Evolutionary conservation across 2,329 filamentous ascomycete genomes (phyloP).

Genomic region (Apiospora phragmitis): DNA sequence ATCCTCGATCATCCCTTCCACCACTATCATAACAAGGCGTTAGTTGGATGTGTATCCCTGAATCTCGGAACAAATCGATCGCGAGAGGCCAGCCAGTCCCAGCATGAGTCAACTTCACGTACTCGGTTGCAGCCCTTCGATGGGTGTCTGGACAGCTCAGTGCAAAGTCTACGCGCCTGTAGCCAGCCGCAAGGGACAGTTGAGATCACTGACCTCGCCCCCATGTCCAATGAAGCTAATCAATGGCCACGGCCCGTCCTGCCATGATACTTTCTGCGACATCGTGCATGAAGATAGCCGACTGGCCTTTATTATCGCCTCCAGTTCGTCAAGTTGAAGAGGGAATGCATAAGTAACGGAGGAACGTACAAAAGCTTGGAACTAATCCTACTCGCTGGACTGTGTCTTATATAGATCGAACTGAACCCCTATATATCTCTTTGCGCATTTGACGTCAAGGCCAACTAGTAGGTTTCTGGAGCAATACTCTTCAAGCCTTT

Average conservation of each 20-base stretch:
- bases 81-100: background rate
- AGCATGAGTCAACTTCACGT: background rate
- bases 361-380: background rate
- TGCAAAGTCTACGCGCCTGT: background rate
- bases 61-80: background rate
- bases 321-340: background rate
- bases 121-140: background rate
- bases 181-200: background rate
- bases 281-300: background rate
- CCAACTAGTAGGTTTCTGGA: no score
- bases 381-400: background rate
- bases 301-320: background rate
- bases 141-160: background rate
- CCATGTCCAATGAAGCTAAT: background rate
- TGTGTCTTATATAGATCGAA: background rate
- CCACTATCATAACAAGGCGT: background rate
- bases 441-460: background rate
- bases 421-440: background rate
- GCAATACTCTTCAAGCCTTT: no score
- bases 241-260: background rate
- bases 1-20: constrained; percentile 32
- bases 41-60: background rate
- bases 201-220: background rate
- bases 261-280: background rate
- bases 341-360: background rate